These are phyloP conservation scores for Starmerella stigmatis DNA, from an alignment of 805 yeast genomes.

Conservation along the genomic window DNA sequence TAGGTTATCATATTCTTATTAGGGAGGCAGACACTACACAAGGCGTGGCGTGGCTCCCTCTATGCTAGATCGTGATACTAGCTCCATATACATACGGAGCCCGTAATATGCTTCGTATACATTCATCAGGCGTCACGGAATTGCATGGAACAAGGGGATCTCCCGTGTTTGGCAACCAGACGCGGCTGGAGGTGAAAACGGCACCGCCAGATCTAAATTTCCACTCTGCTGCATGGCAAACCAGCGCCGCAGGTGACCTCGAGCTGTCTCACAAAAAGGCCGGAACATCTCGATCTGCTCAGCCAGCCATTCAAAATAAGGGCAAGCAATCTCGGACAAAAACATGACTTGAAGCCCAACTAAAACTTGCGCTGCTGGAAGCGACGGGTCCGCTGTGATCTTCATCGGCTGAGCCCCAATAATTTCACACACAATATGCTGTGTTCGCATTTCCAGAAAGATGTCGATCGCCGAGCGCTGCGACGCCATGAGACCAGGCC, in stretches of 20 bases:
- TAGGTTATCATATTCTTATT: neutral
- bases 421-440: constrained; percentile 7
- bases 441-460: constrained; percentile 12
- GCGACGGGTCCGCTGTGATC: neutral
- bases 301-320: constrained; percentile 20
- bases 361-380: constrained; percentile 9
- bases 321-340: constrained; percentile 13
- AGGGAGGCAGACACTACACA: neutral
- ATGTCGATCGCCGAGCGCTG: constrained; percentile 15
- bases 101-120: neutral
- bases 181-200: constrained; percentile 5
- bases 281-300: constrained; percentile 11
- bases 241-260: constrained; percentile 48
- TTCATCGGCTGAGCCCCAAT: neutral
- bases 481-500: constrained; percentile 41
- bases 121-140: constrained; percentile 4
- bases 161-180: neutral
- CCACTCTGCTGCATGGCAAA: constrained; percentile 31
- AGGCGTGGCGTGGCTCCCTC: no score
- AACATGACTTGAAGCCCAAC: constrained; percentile 16
- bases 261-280: constrained; percentile 5
- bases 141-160: constrained; percentile 2
- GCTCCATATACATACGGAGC: neutral
- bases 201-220: neutral
- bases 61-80: neutral